Evolutionary conservation across 495 filamentous ascomycete genomes (phyloP).

Genomic region (Talaromyces nanjingensis): DNA sequence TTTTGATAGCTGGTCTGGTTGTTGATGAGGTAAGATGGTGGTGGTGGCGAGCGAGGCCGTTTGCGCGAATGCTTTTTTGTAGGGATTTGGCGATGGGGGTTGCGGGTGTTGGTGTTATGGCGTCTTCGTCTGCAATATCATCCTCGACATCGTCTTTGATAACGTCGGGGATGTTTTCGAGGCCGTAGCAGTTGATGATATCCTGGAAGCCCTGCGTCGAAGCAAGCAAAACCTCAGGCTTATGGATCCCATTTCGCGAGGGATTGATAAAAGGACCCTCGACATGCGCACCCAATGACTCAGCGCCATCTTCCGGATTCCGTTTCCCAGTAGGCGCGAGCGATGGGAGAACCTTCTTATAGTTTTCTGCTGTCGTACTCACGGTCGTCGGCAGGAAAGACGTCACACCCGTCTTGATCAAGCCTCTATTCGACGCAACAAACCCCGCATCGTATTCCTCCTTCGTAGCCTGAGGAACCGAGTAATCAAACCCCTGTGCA

Average conservation of each 20-base stretch:
- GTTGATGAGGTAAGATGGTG: slow-evolving; percentile 8
- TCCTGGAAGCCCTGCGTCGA: slow-evolving; percentile 42
- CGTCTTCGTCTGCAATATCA: slow-evolving; percentile 7
- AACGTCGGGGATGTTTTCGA: slow-evolving; percentile 41
- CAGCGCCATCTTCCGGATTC: slow-evolving; percentile 54
- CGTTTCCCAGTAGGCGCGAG: slow-evolving; percentile 58
- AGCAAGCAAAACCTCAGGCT: slow-evolving; percentile 52
- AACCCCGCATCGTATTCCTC: slow-evolving; percentile 59
- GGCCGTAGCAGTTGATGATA: slow-evolving; percentile 63
- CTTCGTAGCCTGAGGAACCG: slow-evolving; percentile 56
- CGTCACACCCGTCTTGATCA: slow-evolving; percentile 73
- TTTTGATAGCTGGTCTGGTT: slow-evolving; percentile 44
- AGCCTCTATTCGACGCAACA: slow-evolving; percentile 54
- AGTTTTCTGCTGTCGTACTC: slow-evolving; percentile 62
- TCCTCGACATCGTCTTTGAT: not conserved
- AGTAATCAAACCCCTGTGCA: slow-evolving; percentile 82
- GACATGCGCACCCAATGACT: slow-evolving; percentile 76
- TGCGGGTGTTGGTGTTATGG: not conserved
- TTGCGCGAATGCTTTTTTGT: slow-evolving; percentile 2
- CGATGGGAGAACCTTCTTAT: slow-evolving; percentile 64
- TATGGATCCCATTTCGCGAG: slow-evolving; percentile 67
- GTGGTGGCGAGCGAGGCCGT: not conserved
- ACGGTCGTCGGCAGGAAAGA: slow-evolving; percentile 72
- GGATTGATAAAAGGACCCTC: slow-evolving; percentile 78
- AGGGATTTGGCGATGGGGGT: slow-evolving; percentile 2